Conservation (phyloP, 306 rosid species). For the Prunus mira region DNA sequence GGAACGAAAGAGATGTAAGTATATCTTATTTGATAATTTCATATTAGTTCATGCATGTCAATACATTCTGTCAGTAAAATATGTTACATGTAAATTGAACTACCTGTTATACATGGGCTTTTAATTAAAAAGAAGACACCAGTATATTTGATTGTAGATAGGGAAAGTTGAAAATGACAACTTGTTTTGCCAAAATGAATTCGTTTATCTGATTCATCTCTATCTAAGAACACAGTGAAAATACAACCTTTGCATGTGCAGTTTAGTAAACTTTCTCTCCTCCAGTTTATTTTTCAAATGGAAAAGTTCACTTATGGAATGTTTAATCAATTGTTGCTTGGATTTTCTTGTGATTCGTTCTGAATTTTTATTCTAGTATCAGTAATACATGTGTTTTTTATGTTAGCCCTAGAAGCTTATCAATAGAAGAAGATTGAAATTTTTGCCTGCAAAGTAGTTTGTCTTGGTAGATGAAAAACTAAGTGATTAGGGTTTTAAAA, state of each 20-base stretch:
- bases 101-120: background rate
- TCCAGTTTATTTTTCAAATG: background rate
- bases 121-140: background rate
- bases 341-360: background rate
- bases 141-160: background rate
- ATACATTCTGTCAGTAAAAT: background rate
- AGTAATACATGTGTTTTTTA: background rate
- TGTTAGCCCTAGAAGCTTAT: background rate
- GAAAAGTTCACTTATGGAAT: background rate
- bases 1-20: constrained; percentile 85
- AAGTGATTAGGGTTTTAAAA: background rate
- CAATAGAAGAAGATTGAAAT: background rate
- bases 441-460: background rate
- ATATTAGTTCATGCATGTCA: background rate
- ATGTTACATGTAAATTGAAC: constrained; percentile 1
- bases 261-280: background rate
- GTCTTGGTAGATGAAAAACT: background rate
- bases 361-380: background rate
- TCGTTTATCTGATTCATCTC: background rate
- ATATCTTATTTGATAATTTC: constrained; percentile 15
- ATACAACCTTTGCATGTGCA: background rate
- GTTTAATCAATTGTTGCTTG: background rate
- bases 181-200: constrained; percentile 18
- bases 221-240: background rate
- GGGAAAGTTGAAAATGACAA: constrained; percentile 39